A percentile compares a stretch with the other conserved stretches of the same genome.
phyloP scores from a whole-genome alignment of 2,329 filamentous ascomycete genomes.

The Parastagonospora nodorum region DNA sequence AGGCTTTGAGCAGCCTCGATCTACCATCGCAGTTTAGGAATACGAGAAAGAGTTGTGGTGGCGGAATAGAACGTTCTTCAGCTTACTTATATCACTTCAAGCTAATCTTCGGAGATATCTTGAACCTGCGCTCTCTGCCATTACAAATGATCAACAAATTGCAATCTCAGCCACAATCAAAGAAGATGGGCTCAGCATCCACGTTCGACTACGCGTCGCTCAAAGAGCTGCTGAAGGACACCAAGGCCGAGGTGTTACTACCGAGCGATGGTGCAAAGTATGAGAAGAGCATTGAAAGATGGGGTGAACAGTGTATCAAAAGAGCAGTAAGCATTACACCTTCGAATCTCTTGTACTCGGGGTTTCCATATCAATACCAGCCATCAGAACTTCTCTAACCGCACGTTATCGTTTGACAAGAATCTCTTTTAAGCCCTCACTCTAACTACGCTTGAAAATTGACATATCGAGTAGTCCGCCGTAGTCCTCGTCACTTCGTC shows the following conservation, averaged over 20 bases:
- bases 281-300: conserved; percentile 31
- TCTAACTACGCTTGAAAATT: too few relatives aligned
- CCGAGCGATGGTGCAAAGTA: conserved; percentile 28
- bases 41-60: too few relatives aligned
- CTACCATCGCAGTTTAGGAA: too few relatives aligned
- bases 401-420: too few relatives aligned
- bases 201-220: conserved; percentile 23
- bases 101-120: too few relatives aligned
- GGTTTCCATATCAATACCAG: too few relatives aligned
- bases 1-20: too few relatives aligned
- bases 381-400: not conserved
- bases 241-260: conserved; percentile 25
- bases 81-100: too few relatives aligned
- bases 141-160: not conserved
- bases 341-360: too few relatives aligned
- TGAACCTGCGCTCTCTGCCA: too few relatives aligned
- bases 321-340: conserved; percentile 24
- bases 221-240: conserved; percentile 23
- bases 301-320: conserved; percentile 37
- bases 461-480: conserved; percentile 15
- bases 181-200: conserved; percentile 13
- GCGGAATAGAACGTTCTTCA: too few relatives aligned
- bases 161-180: not conserved
- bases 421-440: too few relatives aligned
- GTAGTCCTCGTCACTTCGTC: conserved; percentile 26